Base-by-base conservation (phyloP, 805 yeast species). In the Saccharomycopsis sp. region DNA sequence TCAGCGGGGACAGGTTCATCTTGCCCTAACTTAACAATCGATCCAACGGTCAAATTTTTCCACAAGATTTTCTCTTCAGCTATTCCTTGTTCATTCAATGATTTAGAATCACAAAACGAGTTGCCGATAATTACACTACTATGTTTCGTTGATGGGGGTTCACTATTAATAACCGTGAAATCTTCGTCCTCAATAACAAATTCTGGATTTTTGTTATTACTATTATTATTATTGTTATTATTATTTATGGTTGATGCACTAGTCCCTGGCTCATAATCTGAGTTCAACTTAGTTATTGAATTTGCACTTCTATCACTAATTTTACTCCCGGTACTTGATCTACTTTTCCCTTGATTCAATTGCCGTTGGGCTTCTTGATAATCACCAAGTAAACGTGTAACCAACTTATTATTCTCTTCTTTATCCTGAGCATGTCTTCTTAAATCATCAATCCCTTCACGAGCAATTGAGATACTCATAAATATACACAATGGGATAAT, bases 1-100 rank as follows among this genome's bases (percentile, higher is more conserved):
- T 93, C 99, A 0, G 97, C 96, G 0, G 99, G 98, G 4, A 90
- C 74, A 84, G 95, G 85, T 49, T 93, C 97, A 63, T 88, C 86
- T 52, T 80, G 83, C 39, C 72, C 64, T 16, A 93, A 65, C 47
- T 72, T 70, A 4, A 93, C 68, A 22, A 93, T 71, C 56, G 90
- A 93, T 14, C 99, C 98, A n/a, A 93, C 97, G 53, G 71, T 68
- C 13, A 93, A 57, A 52, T 87, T 67, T 52, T 79, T 82, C 98
- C 98, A 93, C 48, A 62, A 56, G 4, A 54, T 58, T 43, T 42
- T 64, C 48, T 40, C 54, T 56, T 51, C 64, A 60, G 57, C 58
- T 14, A 72, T 47, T 40, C 67, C 68, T 50, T 59, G 62, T 33
- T 59, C 53, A 31, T 48, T 53, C 58, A 66, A 53, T 36, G 11